Evolutionary conservation across 2,329 filamentous ascomycete species (phyloP), one percentile per base, ranked within the genome.

Genomic region (Microsporum canis): DNA sequence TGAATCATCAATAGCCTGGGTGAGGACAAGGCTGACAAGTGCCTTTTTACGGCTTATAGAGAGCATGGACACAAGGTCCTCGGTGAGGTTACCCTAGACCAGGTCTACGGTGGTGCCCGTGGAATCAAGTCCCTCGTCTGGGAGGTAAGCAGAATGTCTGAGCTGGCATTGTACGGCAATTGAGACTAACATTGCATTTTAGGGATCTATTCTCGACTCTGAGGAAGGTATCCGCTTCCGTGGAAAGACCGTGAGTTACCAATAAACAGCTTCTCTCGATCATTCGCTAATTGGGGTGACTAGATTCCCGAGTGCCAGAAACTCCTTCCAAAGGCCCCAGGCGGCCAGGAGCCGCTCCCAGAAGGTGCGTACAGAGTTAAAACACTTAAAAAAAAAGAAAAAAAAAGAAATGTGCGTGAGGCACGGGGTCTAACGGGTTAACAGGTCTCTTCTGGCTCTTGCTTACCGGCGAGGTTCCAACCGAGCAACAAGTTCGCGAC

Each of bases 221-320:
- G 91, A 97, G 83, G 94, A 99, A 84, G 94, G 94, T 81, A 99
- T 99, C 79, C 89, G 94, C 71, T 99, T 99, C 87, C 88, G 94
- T 76, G 94, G 94, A 82, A 94, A 92, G 85, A 99, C 94, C 68
- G 81, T 84, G 76, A 69, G 80, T 34, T 34, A 36, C 51, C 57
- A 47, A 23, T 34, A 23, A 60, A 27, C 3, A 55, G 12, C 3
- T 47, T 14, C 33, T n/a, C 31, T 17, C 57, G 49, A 34, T 29
- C 56, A 38, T 58, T 58, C 63, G 17, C 51, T 55, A 63, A 66
- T 63, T 61, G 66, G 69, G 69, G 64, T 72, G 61, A 45, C 36
- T 68, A 84, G 81, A 99, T 99, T 72, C 94, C 94, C 71, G 94
- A 99, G 80, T 96, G 91, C 86, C 94, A 97, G 84, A 82, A 96